Evolutionary conservation across 2,329 filamentous ascomycete species (phyloP), one percentile per base, ranked within the genome.

Genomic region (Ustulina deusta): DNA sequence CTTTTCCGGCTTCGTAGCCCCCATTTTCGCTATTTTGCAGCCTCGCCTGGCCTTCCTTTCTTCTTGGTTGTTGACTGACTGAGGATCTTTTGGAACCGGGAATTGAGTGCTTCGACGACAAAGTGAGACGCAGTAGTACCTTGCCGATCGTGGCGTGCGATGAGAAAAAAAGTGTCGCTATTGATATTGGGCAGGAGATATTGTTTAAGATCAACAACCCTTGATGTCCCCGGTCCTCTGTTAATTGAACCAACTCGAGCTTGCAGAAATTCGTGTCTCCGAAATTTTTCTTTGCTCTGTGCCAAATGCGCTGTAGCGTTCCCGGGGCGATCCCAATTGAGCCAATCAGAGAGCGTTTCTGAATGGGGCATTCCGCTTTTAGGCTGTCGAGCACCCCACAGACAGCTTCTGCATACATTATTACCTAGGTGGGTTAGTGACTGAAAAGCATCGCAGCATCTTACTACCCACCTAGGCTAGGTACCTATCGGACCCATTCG

Each of bases 1-100:
- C 78, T 81, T 79, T 79, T 48, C 78, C 11, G 76, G 77, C 68
- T 79, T 79, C 32, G 76, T 76, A 70, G 77, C 59, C 44, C 75
- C 77, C 77, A 79, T 79, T 68, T 58, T 75, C 25, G 25, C 63
- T 17, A 38, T 13, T 44, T 34, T 36, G 15, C 34, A 49, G 34
- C 55, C 20, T 48, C 13, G 44, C 15, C n/a, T 42, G 13, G 27
- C 25, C 17, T 49, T 29, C 15, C 58, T 49, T 27, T 25, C 15
- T 49, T 2, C 27, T 20, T 6, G 15, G 17, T 62, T 6, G 34
- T 9, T 40, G 36, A 20, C 22, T 15, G 52, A 22, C n/a, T 36
- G 36, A 10, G 22, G 27, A 27, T 9, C 27, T 10, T 36, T 44
- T 20, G 42, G 10, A 17, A 44, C n/a, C 25, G 38, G 15, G n/a